Evolutionary conservation across 495 filamentous ascomycete species (phyloP), one percentile per base, ranked within the genome.

Genomic region (Cercophora samala): DNA sequence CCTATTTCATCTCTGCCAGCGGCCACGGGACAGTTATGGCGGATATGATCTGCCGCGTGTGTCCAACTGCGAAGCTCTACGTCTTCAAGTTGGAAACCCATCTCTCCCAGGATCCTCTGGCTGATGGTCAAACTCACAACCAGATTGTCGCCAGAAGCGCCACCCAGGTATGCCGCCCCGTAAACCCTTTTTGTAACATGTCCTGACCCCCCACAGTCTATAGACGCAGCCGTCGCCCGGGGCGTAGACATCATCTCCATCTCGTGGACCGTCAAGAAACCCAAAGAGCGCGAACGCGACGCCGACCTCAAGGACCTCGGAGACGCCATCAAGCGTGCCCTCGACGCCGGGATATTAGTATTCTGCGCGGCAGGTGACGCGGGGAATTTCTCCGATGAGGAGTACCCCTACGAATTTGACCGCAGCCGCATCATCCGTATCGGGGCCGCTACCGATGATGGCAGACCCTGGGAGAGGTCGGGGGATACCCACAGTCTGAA

Each of bases 161-260:
- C 21, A 56, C 64, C 18, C 17, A 58, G n/a, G 59, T 61, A 32
- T 19, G 64, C n/a, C 19, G 18, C 42, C 42, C 56, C 24, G 15
- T 17, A 46, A 11, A 2, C 8, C 5, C 9, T 46, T 17, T 17
- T 46, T 3, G 6, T 2, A 5, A 3, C 13, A 46, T 11, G 13
- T 29, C 26, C 13, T 18, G 13, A 46, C 37, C 8, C 8, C 15
- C 37, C 11, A 13, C 54, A 66, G 64, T 65, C 68, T 0, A 37
- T 70, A 22, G 65, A 70, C 19, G 19, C 19, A 18, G 68, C 68
- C 3, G 60, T 67, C 5, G 32, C 26, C n/a, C 61, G 52, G 1
- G 21, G 54, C 17, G 26, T 58, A n/a, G 55, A 70, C 46, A 67
- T 70, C 51, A 70, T 70, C 56, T 70, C 68, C 56, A 70, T 67